These are phyloP conservation scores for Glaciozyma martinii DNA, from an alignment of 768 basidiomycete genomes.

Conservation along the genomic window DNA sequence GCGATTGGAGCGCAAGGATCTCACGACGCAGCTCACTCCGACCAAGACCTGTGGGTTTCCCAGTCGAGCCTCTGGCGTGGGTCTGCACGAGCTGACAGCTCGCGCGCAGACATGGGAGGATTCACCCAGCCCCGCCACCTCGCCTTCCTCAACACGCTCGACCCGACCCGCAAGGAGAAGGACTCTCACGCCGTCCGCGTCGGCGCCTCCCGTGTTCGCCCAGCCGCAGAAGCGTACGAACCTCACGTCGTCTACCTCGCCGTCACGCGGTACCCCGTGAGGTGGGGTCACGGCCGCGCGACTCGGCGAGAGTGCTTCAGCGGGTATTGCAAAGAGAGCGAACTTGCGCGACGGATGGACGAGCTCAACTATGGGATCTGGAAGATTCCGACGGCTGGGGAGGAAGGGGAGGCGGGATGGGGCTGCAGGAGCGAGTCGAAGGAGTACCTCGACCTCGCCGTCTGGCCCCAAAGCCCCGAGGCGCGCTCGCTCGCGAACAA, in stretches of 20 bases:
- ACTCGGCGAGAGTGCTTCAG: constrained; percentile 26
- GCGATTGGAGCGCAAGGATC: constrained; percentile 20
- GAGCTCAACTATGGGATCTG: constrained; percentile 34
- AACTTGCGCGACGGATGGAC: constrained; percentile 25
- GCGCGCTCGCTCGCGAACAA: constrained; percentile 14
- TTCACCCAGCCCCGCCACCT: constrained; percentile 28
- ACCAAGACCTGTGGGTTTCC: constrained; percentile 21
- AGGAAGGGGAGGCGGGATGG: constrained; percentile 41
- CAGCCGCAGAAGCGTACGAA: constrained; percentile 41
- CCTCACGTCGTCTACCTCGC: constrained; percentile 44
- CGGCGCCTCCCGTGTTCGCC: constrained; percentile 36
- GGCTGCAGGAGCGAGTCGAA: neutral
- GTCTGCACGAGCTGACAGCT: neutral
- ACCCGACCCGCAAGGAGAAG: constrained; percentile 17
- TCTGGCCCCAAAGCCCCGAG: constrained; percentile 21
- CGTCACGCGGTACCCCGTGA: constrained; percentile 39
- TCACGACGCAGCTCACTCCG: constrained; percentile 22
- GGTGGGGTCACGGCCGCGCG: constrained; percentile 38
- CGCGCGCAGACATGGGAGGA: constrained; percentile 26
- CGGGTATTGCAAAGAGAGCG: constrained; percentile 13
- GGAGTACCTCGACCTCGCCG: constrained; percentile 23
- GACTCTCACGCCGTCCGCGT: constrained; percentile 36
- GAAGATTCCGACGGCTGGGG: constrained; percentile 30
- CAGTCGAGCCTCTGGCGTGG: neutral
- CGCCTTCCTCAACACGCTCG: constrained; percentile 14